Evolutionary conservation across 2,329 filamentous ascomycete species (phyloP).

Genomic region (Cladophialophora carrionii): DNA sequence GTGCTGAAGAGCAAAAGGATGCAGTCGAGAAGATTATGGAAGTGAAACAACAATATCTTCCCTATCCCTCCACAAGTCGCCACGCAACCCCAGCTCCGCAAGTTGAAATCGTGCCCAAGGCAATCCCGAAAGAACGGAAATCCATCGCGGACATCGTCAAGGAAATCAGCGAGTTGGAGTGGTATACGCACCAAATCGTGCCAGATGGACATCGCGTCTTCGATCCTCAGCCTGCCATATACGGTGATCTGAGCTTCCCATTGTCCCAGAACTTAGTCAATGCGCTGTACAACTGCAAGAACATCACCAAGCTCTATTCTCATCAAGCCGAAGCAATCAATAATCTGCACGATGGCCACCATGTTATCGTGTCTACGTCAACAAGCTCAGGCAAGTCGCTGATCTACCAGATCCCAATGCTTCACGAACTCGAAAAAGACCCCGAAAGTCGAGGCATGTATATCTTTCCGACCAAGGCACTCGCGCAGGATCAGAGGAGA

Average conservation of each 20-base stretch:
- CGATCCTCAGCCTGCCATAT: conserved; percentile 78
- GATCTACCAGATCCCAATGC: conserved; percentile 94
- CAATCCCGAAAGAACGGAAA: conserved; percentile 79
- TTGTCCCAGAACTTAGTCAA: conserved; percentile 94
- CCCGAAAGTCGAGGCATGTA: conserved; percentile 83
- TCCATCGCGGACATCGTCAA: conserved; percentile 80
- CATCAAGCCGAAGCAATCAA: conserved; percentile 96
- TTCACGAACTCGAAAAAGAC: conserved; percentile 83
- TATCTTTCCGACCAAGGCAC: conserved; percentile 95
- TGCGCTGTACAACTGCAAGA: conserved; percentile 87
- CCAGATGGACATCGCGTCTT: conserved; percentile 91
- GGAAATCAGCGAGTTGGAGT: conserved; percentile 78
- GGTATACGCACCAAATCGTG: conserved; percentile 92
- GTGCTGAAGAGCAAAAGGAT: conserved; percentile 65
- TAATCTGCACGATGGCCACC: conserved; percentile 74
- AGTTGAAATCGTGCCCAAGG: conserved; percentile 55
- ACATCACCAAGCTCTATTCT: conserved; percentile 82
- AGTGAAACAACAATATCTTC: conserved; percentile 65
- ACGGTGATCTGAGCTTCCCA: conserved; percentile 80
- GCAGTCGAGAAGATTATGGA: conserved; percentile 67
- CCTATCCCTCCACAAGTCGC: conserved; percentile 56
- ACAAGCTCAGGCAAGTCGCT: conserved; percentile 96
- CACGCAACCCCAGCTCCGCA: conserved; percentile 49
- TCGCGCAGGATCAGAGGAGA: conserved; percentile 90
- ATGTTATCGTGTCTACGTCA: conserved; percentile 91